A percentile compares a stretch with the other conserved stretches of the same genome.
Evolutionary conservation across 345 rosid genomes (phyloP).

Genomic region (Citrus cavaleriei): DNA sequence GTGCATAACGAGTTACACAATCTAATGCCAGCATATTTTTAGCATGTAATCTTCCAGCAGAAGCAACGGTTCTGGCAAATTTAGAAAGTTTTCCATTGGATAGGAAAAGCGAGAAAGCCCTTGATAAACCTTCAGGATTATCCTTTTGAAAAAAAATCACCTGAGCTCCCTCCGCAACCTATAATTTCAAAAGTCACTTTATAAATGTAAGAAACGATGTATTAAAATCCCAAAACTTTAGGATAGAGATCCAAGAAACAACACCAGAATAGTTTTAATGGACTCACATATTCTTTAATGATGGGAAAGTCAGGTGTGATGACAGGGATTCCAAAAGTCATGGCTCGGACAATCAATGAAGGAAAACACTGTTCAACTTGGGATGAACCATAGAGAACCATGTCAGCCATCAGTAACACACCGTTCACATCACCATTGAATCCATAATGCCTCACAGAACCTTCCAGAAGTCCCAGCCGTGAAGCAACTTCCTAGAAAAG

Average conservation of each 20-base stretch:
- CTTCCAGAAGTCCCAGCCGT: conserved; percentile 65
- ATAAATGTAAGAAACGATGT: neutral
- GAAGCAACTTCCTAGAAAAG: conserved; percentile 69
- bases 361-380: conserved; percentile 95
- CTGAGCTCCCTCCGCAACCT: conserved; percentile 74
- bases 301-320: conserved; percentile 73
- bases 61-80: conserved; percentile 66
- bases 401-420: conserved; percentile 73
- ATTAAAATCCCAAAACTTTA: neutral
- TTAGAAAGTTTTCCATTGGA: conserved; percentile 74
- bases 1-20: conserved; percentile 70
- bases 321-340: conserved; percentile 81
- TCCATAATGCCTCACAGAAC: conserved; percentile 74
- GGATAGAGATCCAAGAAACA: conserved; percentile 7
- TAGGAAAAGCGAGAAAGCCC: conserved; percentile 67
- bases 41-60: conserved; percentile 74
- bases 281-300: conserved; percentile 73
- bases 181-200: conserved; percentile 21
- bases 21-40: conserved; percentile 79
- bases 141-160: conserved; percentile 62
- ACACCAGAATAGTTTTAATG: neutral
- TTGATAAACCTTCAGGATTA: conserved; percentile 61
- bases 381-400: conserved; percentile 87
- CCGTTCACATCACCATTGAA: conserved; percentile 66
- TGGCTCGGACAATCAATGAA: conserved; percentile 73